phyloP scores from a whole-genome alignment of 805 yeast species.

The Lachancea nothofagi region DNA sequence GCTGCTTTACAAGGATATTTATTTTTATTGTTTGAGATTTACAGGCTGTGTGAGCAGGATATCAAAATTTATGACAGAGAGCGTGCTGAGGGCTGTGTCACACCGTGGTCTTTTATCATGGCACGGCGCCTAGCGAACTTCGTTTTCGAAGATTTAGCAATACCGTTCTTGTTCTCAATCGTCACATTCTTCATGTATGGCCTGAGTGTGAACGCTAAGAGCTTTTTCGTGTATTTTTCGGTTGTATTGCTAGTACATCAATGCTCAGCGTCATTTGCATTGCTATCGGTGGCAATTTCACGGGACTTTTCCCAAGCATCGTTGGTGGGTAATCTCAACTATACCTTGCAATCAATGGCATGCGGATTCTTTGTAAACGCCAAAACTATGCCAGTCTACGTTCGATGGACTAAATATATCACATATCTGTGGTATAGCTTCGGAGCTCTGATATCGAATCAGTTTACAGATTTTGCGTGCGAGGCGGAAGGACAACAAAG shows the following conservation, averaged over 20 bases:
- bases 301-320: conserved; percentile 60
- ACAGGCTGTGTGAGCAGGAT: conserved; percentile 50
- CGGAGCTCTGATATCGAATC: conserved; percentile 61
- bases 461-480: conserved; percentile 56
- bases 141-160: conserved; percentile 61
- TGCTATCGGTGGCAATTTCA: conserved; percentile 45
- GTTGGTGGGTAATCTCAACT: conserved; percentile 54
- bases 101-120: conserved; percentile 60
- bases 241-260: conserved; percentile 52
- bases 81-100: conserved; percentile 60
- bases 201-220: conserved; percentile 42
- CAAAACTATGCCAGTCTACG: conserved; percentile 72
- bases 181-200: conserved; percentile 79
- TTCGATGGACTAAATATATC: conserved; percentile 74
- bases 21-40: conserved; percentile 51
- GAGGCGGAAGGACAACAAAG: conserved; percentile 39
- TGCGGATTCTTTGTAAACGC: conserved; percentile 80
- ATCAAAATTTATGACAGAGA: conserved; percentile 59
- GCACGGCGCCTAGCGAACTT: conserved; percentile 63
- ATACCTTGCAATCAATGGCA: conserved; percentile 69
- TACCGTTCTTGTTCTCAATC: conserved; percentile 52
- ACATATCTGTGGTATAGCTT: conserved; percentile 76
- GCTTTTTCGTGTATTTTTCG: conserved; percentile 60
- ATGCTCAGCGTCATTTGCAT: conserved; percentile 29
- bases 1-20: conserved; percentile 52